Evolutionary conservation across 2,329 filamentous ascomycete species (phyloP), one percentile per base, ranked within the genome.

Genomic region (Rutstroemia sp.): DNA sequence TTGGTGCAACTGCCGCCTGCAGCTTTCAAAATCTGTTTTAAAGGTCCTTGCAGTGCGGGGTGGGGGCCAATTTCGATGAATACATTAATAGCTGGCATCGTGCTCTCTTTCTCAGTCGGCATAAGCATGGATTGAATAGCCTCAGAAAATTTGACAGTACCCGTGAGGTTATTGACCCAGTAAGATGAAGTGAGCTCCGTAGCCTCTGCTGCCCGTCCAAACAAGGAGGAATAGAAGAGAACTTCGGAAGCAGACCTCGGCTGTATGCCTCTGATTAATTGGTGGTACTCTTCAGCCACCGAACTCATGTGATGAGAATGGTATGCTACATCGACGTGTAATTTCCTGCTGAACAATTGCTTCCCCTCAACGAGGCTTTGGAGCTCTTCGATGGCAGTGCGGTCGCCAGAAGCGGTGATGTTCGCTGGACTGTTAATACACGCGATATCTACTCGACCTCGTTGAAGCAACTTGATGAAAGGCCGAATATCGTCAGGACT

Each of bases 91-190:
- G 36, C 48, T 14, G 48, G 42, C 7, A 39, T 48, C 4, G 42
- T 39, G 23, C 49, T 56, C 2, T 48, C 56, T 17, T 54, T 8
- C n/a, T 57, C 52, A n/a, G 39, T 46, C 1, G 54, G 59, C 62
- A 67, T 63, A 34, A 57, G 60, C n/a, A 23, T 23, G 3, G 23
- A 23, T 23, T 59, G 55, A 7, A 79, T 58, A 0, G 75, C 76
- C 5, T 68, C 64, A 7, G 70, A 64, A 58, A 76, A 80, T 4
- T 71, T 68, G 8, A 80, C 78, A 0, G 72, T 71, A 2, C 71
- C 73, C 1, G 73, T 69, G 62, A 80, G 62, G 55, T 79, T 80
- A 7, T 68, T 60, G 2, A 70, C 68, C 78, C 78, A 80, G 60
- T 80, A 80, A 0, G 61, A 53, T 1, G 67, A 62, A 7, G 66